Conservation (phyloP, 306 rosid species). For the Dryas drummondii region DNA sequence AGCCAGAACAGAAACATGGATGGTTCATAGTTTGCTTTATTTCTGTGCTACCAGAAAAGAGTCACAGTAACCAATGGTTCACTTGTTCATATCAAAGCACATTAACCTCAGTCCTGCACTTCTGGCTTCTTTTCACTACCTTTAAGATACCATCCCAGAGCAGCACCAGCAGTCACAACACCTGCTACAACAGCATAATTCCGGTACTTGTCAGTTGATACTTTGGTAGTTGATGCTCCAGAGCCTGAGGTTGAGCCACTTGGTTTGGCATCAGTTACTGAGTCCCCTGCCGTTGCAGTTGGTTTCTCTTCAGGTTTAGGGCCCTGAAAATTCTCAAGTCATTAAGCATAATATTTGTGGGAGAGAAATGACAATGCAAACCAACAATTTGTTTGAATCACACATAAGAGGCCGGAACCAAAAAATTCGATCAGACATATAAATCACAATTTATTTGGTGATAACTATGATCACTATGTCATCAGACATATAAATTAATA, state of each 20-base stretch:
- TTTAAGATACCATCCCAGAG: constrained; percentile 84
- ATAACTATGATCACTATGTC: background rate
- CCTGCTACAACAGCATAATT: constrained; percentile 91
- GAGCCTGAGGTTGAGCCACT: constrained; percentile 39
- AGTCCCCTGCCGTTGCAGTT: constrained; percentile 49
- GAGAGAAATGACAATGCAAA: background rate
- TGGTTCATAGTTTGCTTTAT: background rate
- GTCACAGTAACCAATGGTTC: background rate
- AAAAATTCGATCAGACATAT: background rate
- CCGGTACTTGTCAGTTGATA: constrained; percentile 78
- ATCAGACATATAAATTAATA: background rate
- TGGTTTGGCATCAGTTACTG: constrained; percentile 61
- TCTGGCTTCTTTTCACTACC: constrained; percentile 85
- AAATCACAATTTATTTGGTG: background rate
- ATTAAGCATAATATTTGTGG: background rate
- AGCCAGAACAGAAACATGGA: background rate
- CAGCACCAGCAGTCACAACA: constrained; percentile 51
- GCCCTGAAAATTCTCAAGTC: constrained; percentile 45
- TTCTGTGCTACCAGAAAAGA: constrained; percentile 1
- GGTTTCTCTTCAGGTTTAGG: constrained; percentile 65
- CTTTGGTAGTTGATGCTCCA: constrained; percentile 56
- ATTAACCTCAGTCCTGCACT: constrained; percentile 64
- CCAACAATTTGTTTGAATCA: background rate
- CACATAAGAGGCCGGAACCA: background rate
- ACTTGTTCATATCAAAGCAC: constrained; percentile 5